Base-by-base conservation (phyloP, 306 rosid genomes). In the Lathyrus sativus region DNA sequence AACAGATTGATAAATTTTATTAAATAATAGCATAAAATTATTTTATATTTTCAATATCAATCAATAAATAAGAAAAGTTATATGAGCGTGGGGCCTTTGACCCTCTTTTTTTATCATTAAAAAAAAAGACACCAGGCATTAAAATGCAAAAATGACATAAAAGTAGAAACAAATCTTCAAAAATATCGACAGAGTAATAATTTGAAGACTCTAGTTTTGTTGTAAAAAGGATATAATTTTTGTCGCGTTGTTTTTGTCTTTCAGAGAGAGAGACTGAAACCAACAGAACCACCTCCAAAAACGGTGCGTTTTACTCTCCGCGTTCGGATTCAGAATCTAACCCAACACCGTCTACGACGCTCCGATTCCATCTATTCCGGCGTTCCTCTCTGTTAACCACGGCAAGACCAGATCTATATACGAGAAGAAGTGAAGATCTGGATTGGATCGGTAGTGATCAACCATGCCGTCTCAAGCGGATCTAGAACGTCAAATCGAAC, bases 401-500 rank as follows among this genome's bases (percentile, higher is more conserved):
- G 4, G 26, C 63, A 54, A 71, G 43, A 66, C 64, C 72, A 55
- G 61, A 53, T 71, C 55, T 73, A 80, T 80, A 78, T 18, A 48
- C 24, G 35, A 59, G 3, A 58, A 58, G 12, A 17, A 54, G 38
- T 26, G 49, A 54, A 50, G 39, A 14, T 28, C 59, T 74, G 81
- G 62, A 76, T 59, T 68, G 78, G 39, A 74, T 72, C 53, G 13
- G 3, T 33, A 26, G 58, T 53, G 31, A 73, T 14, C 9, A 51
- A 79, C 65, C 64, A 85, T 85, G 87, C 83, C 85, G 67, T 82
- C 87, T 56, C 82, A 82, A 28, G 78, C 85, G 82, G 90, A 85
- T 85, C 87, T 85, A 77, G 85, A 85, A 74, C 85, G 84, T 56
- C 87, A 85, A 83, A 85, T 85, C 71, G 87, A 80, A 72, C 90